Base-by-base conservation (phyloP, 352 stramenopile genomes). In the Blastocystis sp. region DNA sequence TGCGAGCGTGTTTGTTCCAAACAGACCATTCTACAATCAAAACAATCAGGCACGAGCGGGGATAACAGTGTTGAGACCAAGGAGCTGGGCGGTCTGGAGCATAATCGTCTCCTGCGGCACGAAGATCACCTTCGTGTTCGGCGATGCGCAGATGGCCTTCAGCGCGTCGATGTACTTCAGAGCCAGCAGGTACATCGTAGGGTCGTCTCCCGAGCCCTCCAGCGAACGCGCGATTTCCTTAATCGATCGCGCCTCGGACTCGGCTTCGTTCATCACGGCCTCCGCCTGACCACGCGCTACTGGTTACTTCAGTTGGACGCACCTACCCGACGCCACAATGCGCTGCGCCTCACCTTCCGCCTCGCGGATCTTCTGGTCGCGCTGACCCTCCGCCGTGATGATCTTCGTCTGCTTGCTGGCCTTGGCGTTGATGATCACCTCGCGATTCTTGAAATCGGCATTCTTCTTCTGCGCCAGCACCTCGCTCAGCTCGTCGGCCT, bases 121-220 rank as follows among this genome's bases (percentile, higher is more conserved):
- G 48, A 90, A 76, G 19, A 89, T 60, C 60, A 91, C 81, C 14
- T 60, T 89, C 19, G 87, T 89, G n/a, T 87, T 76, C 38, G 76
- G 43, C 3, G 21, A 21, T 0, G 43, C 34, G 24, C 54, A 76
- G 40, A 91, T 89, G 48, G 89, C 54, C 38, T 82, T 78, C 76
- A 91, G 89, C 17, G 76, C 87, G 45, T 91, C 89, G 59, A 91
- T 91, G 89, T 91, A 91, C 87, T 91, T 91, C 42, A 91, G 59
- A n/a, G 90, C 89, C 14, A 91, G 68, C 38, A 91, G 66, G 60
- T 91, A 91, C 34, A 81, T 82, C 14, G 89, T 89, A 4, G 89
- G 89, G 76, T 91, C 89, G 40, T 91, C 90, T 21, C 89, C 80
- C 19, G 19, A 63, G 2, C 71, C 62, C 24, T 79, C 61, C 43